phyloP scores from a whole-genome alignment of 164 flowering plant species.

The Piper betle region DNA sequence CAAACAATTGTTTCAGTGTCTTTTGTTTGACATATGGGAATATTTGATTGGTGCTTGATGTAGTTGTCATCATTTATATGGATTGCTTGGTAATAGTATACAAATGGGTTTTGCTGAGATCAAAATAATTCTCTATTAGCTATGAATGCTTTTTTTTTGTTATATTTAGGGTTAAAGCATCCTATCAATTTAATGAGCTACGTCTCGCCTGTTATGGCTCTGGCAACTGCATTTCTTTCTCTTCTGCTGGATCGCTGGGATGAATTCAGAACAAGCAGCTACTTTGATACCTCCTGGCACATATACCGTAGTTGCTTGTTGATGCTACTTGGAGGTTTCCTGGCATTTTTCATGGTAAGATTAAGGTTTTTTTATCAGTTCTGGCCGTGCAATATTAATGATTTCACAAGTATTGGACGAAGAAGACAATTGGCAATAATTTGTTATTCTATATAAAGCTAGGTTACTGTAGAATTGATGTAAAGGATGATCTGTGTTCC shows the following conservation, averaged over 20 bases:
- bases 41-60: too few relatives aligned
- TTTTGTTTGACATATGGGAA: too few relatives aligned
- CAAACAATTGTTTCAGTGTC: too few relatives aligned
- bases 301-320: conserved; percentile 57
- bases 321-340: conserved; percentile 88
- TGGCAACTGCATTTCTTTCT: conserved; percentile 68
- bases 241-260: conserved; percentile 82
- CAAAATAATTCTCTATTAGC: too few relatives aligned
- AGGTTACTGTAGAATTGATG: too few relatives aligned
- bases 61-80: too few relatives aligned
- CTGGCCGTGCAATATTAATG: neutral
- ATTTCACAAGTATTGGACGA: too few relatives aligned
- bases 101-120: too few relatives aligned
- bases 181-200: conserved; percentile 93
- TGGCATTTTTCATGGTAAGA: conserved; percentile 90
- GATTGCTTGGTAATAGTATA: too few relatives aligned
- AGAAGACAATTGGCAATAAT: too few relatives aligned
- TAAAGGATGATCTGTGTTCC: too few relatives aligned
- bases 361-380: neutral
- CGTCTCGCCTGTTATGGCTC: conserved; percentile 90
- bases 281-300: conserved; percentile 71
- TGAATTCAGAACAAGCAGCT: conserved; percentile 44
- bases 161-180: conserved; percentile 63
- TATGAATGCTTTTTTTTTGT: neutral
- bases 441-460: too few relatives aligned